phyloP scores from a whole-genome alignment of 75 land plant species.

The Pinus taeda region DNA sequence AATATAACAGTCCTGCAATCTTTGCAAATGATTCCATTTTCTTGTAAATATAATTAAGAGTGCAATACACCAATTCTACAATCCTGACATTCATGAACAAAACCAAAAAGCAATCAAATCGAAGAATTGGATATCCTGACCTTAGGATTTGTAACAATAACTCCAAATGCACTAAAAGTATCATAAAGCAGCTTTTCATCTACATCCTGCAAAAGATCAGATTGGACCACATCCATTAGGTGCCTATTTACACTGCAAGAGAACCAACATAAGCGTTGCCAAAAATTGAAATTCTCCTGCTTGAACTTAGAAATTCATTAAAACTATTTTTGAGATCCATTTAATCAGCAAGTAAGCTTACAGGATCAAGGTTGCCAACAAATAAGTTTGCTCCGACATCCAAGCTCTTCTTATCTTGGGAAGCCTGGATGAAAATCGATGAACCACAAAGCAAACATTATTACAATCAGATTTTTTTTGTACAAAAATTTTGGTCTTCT shows the following conservation, averaged over 20 bases:
- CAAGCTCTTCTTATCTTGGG: conserved; percentile 99
- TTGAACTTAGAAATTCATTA: too few species aligned
- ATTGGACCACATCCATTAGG: neutral
- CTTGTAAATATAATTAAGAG: neutral
- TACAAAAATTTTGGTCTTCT: too few species aligned
- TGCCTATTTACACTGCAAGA: neutral
- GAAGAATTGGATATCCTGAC: conserved; percentile 20
- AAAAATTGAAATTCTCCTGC: too few species aligned
- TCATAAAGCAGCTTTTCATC: conserved; percentile 98
- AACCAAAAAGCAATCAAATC: neutral
- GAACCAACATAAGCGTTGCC: too few species aligned
- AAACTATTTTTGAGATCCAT: neutral
- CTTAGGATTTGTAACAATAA: conserved; percentile 99
- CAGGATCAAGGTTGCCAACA: conserved; percentile 97
- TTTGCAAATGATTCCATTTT: neutral
- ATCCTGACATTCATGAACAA: neutral
- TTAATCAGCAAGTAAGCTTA: conserved; percentile 27
- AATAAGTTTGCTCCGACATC: conserved; percentile 99
- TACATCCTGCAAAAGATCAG: conserved; percentile 70
- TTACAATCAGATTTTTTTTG: too few species aligned
- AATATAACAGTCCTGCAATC: neutral
- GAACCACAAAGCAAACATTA: neutral
- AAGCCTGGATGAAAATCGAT: conserved; percentile 57
- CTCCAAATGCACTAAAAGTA: conserved; percentile 99
- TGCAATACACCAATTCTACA: conserved; percentile 3